phyloP scores from a whole-genome alignment of 2,329 filamentous ascomycete genomes.

The Ophiostoma tasmaniense region DNA sequence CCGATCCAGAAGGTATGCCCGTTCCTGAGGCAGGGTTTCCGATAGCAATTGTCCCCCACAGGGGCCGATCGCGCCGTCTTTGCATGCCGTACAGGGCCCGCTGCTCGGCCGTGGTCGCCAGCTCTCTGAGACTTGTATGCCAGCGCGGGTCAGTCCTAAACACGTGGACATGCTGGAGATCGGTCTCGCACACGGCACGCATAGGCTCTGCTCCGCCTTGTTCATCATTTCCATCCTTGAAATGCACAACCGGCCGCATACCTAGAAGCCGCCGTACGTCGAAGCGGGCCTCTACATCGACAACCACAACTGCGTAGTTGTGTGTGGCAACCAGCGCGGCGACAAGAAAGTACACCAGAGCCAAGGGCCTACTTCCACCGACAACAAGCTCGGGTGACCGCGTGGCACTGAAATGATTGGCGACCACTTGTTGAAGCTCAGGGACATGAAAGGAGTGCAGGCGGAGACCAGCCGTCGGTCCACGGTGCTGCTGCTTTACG shows the following conservation, averaged over 20 bases:
- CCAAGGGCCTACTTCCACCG: conserved; percentile 41
- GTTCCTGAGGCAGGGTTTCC: conserved; percentile 28
- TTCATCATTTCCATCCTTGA: background rate
- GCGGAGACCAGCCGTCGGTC: conserved; percentile 11
- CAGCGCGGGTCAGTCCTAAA: conserved; percentile 33
- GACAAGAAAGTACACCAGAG: conserved; percentile 48
- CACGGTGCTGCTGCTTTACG: background rate
- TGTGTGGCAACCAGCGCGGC: conserved; percentile 43
- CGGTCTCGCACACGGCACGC: conserved; percentile 22
- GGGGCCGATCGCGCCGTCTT: conserved; percentile 38
- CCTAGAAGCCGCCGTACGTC: conserved; percentile 41
- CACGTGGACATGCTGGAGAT: conserved; percentile 45
- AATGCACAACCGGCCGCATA: conserved; percentile 12
- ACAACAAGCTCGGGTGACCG: conserved; percentile 41
- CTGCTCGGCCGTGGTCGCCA: conserved; percentile 35
- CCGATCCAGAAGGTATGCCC: background rate
- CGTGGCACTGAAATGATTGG: conserved; percentile 40
- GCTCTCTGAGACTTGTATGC: conserved; percentile 22
- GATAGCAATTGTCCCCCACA: conserved; percentile 52
- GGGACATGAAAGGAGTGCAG: conserved; percentile 31
- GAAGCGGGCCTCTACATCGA: conserved; percentile 50
- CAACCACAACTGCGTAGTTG: conserved; percentile 41
- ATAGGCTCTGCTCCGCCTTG: background rate
- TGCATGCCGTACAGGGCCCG: conserved; percentile 44
- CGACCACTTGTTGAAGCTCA: conserved; percentile 39